Percentiles rank a stretch among this genome's conserved stretches.
These are phyloP conservation scores for Capsicum chinense DNA, from an alignment of 257 asterid genomes.

Conservation along the genomic window DNA sequence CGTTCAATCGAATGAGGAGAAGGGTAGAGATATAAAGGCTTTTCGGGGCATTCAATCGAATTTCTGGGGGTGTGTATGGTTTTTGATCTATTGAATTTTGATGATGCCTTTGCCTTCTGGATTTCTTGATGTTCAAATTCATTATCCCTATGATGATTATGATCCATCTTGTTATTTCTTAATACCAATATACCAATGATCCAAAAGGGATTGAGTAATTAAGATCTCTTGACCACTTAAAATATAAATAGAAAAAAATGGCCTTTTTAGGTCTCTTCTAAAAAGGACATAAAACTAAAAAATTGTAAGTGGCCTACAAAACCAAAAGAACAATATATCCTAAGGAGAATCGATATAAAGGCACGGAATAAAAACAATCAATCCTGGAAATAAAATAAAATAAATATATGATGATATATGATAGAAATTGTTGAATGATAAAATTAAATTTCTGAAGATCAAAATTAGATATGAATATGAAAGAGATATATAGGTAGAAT, in stretches of 20 bases:
- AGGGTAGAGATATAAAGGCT: slow-evolving; percentile 40
- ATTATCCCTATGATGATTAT: slow-evolving; percentile 37
- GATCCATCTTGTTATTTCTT: slow-evolving; percentile 41
- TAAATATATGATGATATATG: not conserved
- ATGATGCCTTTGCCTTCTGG: slow-evolving; percentile 35
- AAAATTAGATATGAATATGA: slow-evolving; percentile 7
- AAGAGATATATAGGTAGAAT: not conserved
- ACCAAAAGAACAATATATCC: not conserved
- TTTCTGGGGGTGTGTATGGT: slow-evolving; percentile 45
- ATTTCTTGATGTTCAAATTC: slow-evolving; percentile 43
- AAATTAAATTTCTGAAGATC: not conserved
- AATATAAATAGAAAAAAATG: not conserved
- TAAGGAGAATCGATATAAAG: not conserved
- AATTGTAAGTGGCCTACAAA: not conserved
- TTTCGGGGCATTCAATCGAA: slow-evolving; percentile 39
- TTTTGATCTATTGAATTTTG: slow-evolving; percentile 63
- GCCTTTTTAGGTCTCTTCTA: not conserved
- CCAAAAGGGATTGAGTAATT: not conserved
- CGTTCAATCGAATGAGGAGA: slow-evolving; percentile 56
- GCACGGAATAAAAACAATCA: not conserved
- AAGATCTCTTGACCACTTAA: not conserved
- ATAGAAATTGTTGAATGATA: not conserved
- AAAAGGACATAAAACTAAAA: not conserved
- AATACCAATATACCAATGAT: not conserved
- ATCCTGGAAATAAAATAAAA: not conserved